Evolutionary conservation across 495 filamentous ascomycete species (phyloP).

Genomic region (Corynascus novoguineensis): DNA sequence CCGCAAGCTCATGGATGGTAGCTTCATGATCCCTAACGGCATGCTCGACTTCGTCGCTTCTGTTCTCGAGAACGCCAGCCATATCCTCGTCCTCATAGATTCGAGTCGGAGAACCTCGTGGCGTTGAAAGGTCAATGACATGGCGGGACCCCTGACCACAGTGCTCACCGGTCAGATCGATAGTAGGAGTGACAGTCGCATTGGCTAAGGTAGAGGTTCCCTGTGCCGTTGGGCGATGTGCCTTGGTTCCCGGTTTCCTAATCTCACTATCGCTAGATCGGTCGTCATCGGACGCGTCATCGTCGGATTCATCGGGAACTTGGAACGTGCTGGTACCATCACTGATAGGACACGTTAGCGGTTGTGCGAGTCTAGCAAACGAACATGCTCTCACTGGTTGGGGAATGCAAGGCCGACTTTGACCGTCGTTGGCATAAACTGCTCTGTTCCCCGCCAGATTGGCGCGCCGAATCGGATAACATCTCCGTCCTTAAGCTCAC

Average conservation of each 20-base stretch:
- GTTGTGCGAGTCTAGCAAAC: not conserved
- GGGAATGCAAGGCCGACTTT: slow-evolving; percentile 22
- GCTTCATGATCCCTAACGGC: not conserved
- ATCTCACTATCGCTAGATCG: slow-evolving; percentile 5
- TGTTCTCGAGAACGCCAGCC: not conserved
- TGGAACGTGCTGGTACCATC: slow-evolving; percentile 20
- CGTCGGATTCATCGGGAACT: slow-evolving; percentile 28
- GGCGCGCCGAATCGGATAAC: slow-evolving; percentile 43
- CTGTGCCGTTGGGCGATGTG: not conserved
- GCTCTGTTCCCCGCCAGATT: slow-evolving; percentile 35
- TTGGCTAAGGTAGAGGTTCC: not conserved
- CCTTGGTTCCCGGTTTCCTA: not conserved
- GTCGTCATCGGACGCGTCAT: slow-evolving; percentile 13
- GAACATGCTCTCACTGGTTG: slow-evolving; percentile 7
- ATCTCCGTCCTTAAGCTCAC: slow-evolving; percentile 36
- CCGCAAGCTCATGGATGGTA: not conserved
- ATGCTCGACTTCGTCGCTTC: not conserved
- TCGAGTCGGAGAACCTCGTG: not conserved
- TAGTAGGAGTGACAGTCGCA: not conserved
- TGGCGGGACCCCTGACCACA: not conserved
- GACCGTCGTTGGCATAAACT: slow-evolving; percentile 35
- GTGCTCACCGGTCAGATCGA: slow-evolving; percentile 16
- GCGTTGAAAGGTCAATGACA: slow-evolving; percentile 22
- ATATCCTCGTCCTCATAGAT: not conserved
- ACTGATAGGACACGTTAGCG: slow-evolving; percentile 3